These are phyloP conservation scores for Magnusiomyces tetraspermus DNA, from an alignment of 1,139 yeast species.

Conservation along the genomic window DNA sequence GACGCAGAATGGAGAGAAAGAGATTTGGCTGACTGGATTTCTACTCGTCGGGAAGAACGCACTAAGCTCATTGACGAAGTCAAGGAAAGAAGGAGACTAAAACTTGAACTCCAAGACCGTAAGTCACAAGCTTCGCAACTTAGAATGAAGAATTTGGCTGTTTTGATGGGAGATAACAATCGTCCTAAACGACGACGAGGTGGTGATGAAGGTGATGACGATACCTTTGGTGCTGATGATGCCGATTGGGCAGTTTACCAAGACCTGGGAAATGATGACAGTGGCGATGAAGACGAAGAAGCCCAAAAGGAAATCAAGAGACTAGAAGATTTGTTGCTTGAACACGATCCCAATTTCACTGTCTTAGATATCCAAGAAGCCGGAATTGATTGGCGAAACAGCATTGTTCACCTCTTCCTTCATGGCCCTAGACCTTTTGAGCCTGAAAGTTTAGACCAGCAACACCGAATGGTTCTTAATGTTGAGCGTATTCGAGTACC, in stretches of 20 bases:
- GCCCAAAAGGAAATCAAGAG: constrained; percentile 55
- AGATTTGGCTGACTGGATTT: constrained; percentile 74
- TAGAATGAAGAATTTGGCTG: constrained; percentile 86
- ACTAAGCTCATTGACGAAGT: constrained; percentile 46
- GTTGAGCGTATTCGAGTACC: constrained; percentile 88
- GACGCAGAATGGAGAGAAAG: constrained; percentile 71
- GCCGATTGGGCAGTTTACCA: constrained; percentile 92
- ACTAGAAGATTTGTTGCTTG: constrained; percentile 65
- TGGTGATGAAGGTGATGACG: constrained; percentile 71
- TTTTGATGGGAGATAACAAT: constrained; percentile 57
- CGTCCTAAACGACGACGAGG: constrained; percentile 28
- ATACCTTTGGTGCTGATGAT: constrained; percentile 91
- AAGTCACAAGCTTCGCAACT: constrained; percentile 87
- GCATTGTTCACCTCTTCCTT: constrained; percentile 68
- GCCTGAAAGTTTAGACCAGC: constrained; percentile 54
- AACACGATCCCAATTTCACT: constrained; percentile 75
- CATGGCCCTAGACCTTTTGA: constrained; percentile 80
- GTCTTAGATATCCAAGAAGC: constrained; percentile 78
- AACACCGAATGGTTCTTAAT: constrained; percentile 83
- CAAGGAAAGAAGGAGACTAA: constrained; percentile 59
- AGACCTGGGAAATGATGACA: constrained; percentile 65
- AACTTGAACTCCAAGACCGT: constrained; percentile 75
- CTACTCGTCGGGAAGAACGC: constrained; percentile 54
- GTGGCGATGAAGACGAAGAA: constrained; percentile 66
- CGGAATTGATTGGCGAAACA: constrained; percentile 77